phyloP scores from a whole-genome alignment of 257 asterid species.

The Solanum bukasovii region DNA sequence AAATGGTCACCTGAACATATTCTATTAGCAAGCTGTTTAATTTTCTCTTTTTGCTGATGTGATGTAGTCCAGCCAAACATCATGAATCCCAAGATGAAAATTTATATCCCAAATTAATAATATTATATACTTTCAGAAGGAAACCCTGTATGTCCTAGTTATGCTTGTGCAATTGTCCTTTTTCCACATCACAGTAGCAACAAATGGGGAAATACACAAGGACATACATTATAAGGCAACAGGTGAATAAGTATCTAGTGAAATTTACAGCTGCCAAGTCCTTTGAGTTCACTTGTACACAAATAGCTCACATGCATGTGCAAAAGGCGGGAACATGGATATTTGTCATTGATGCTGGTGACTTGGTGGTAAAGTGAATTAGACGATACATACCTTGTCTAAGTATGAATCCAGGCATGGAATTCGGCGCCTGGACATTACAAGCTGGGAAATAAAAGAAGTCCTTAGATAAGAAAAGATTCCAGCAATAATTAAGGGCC shows the following conservation, averaged over 20 bases:
- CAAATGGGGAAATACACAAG: neutral
- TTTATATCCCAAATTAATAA: neutral
- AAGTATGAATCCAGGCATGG: constrained; percentile 95
- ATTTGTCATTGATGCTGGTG: neutral
- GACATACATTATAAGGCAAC: neutral
- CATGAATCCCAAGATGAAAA: neutral
- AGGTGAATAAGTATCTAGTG: neutral
- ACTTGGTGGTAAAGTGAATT: neutral
- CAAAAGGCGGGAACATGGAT: neutral
- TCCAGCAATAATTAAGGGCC: neutral
- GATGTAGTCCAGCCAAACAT: neutral
- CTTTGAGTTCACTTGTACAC: neutral
- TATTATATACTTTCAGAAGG: neutral
- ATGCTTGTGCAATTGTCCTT: neutral
- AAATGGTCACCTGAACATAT: neutral
- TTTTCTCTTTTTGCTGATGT: neutral
- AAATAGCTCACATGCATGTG: neutral
- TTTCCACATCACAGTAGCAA: neutral
- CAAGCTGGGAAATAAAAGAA: constrained; percentile 49
- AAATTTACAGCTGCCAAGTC: neutral
- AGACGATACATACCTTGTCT: constrained; percentile 67
- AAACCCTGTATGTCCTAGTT: neutral
- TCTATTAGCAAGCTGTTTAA: neutral
- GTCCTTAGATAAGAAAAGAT: neutral
- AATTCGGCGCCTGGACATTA: constrained; percentile 95